Conservation (phyloP, 228 moss, liverwort and hornwort genomes). For the Sphagnum fallax region DNA sequence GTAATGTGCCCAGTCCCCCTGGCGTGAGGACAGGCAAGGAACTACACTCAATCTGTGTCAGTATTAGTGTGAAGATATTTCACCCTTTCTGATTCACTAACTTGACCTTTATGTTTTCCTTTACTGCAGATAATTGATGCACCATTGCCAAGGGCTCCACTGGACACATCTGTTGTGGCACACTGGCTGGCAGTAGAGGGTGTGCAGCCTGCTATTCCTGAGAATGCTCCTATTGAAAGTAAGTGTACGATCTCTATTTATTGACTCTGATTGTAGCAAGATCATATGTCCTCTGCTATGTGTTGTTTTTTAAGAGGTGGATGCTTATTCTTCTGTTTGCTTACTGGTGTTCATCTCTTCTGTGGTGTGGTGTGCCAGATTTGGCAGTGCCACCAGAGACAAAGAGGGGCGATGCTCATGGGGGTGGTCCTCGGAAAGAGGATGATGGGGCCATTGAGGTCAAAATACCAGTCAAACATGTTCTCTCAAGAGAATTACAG, state of each 20-base stretch:
- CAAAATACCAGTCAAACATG: conserved; percentile 90
- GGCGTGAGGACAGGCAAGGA: too few species aligned
- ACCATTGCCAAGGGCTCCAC: conserved; percentile 83
- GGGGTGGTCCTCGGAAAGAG: conserved; percentile 59
- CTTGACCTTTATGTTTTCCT: background rate
- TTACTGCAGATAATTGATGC: conserved; percentile 69
- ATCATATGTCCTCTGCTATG: background rate
- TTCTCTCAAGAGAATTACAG: conserved; percentile 93
- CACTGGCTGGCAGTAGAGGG: conserved; percentile 99
- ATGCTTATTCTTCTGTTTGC: too few species aligned
- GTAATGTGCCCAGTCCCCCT: too few species aligned
- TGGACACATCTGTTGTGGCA: conserved; percentile 83
- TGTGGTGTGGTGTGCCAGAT: conserved; percentile 25
- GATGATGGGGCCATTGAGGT: conserved; percentile 71
- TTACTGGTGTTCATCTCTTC: background rate
- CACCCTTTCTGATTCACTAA: too few species aligned
- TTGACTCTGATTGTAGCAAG: too few species aligned
- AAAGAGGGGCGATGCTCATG: conserved; percentile 64
- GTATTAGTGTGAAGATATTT: too few species aligned
- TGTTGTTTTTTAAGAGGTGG: background rate
- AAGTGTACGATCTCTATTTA: background rate
- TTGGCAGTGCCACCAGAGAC: conserved; percentile 63
- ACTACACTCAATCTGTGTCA: too few species aligned
- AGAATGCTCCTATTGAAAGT: conserved; percentile 96
- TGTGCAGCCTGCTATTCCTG: conserved; percentile 95